Conservation (phyloP, 306 rosid genomes). For the Prunus padus region DNA sequence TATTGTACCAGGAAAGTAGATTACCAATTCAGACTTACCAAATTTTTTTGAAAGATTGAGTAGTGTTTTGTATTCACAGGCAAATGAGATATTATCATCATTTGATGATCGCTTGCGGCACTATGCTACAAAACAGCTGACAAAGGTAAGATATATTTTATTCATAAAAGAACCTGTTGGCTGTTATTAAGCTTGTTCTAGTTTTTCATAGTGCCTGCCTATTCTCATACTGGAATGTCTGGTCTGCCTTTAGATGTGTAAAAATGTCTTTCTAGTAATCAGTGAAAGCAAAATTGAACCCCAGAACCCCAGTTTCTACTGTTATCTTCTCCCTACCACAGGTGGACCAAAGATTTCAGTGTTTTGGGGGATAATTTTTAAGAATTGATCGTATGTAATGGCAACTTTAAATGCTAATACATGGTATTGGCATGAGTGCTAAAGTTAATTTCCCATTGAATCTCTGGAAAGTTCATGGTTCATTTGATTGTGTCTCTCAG, state of each 20-base stretch:
- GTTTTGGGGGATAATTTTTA: not conserved
- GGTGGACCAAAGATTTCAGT: not conserved
- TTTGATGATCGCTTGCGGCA: slow-evolving; percentile 82
- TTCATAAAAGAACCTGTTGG: not conserved
- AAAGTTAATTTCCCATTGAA: not conserved
- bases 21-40: slow-evolving; percentile 3
- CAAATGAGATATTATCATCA: slow-evolving; percentile 90
- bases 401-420: not conserved
- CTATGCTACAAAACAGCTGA: slow-evolving; percentile 82
- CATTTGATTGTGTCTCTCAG: slow-evolving; percentile 51
- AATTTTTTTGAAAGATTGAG: slow-evolving; percentile 18
- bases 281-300: too few species aligned
- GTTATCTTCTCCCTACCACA: not conserved
- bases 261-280: too few species aligned
- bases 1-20: not conserved
- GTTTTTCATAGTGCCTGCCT: not conserved
- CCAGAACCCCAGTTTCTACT: not conserved
- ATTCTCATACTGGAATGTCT: too few species aligned
- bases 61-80: slow-evolving; percentile 51
- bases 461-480: slow-evolving; percentile 18
- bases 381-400: not conserved
- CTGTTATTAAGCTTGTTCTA: not conserved
- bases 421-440: not conserved
- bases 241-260: not conserved
- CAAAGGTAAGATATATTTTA: slow-evolving; percentile 54